These are phyloP conservation scores for Thuidium tamariscinum DNA, from an alignment of 225 moss, liverwort and hornwort genomes.

Conservation along the genomic window DNA sequence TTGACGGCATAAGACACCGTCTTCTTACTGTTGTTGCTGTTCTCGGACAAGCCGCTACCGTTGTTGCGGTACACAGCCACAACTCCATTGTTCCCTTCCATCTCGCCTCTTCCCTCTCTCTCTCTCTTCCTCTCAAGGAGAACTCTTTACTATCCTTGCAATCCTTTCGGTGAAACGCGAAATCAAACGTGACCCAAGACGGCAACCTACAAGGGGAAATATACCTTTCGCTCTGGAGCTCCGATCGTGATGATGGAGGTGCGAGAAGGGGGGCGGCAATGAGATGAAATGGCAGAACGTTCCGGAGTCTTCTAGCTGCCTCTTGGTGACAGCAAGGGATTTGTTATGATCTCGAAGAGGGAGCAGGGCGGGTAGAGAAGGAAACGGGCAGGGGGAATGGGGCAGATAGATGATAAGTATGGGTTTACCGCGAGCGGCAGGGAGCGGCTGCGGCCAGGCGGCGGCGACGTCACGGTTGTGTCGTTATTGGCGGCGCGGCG, in stretches of 20 bases:
- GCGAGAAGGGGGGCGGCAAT: not conserved
- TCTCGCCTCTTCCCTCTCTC: not conserved
- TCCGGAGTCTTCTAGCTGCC: not conserved
- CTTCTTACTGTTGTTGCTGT: constrained; percentile 51
- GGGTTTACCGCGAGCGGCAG: not conserved
- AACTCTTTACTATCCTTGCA: not conserved
- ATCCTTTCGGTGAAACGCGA: not conserved
- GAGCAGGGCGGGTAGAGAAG: not conserved
- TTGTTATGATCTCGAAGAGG: not conserved
- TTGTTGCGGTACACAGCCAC: constrained; percentile 87
- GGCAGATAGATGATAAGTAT: not conserved
- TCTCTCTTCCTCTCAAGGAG: not conserved
- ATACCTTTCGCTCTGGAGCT: not conserved
- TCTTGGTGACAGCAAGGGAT: constrained; percentile 3
- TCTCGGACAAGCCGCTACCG: constrained; percentile 45
- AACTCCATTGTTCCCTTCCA: constrained; percentile 60
- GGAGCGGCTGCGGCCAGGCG: not conserved
- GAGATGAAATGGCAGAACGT: not conserved
- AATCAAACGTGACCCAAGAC: not conserved
- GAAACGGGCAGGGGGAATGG: not conserved
- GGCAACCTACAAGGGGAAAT: not conserved
- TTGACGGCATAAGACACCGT: constrained; percentile 89
- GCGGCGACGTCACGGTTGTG: not conserved
- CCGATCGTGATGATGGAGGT: not conserved
- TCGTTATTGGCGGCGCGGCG: not conserved